Conservation (phyloP, 75 land plant genomes). For the Azolla pinnata region DNA sequence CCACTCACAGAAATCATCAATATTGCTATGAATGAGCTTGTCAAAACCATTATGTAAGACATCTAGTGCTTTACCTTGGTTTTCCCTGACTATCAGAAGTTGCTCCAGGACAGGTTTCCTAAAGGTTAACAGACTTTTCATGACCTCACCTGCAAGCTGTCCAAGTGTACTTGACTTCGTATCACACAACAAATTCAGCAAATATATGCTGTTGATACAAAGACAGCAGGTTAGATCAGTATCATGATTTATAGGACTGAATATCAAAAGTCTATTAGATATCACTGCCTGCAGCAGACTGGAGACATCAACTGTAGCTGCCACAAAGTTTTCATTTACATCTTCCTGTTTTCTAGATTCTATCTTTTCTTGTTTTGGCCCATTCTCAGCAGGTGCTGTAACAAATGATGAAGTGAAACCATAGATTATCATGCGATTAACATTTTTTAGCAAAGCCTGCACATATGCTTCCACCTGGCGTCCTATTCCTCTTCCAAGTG, state of each 20-base stretch:
- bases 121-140: constrained; percentile 66
- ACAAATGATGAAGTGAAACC: constrained; percentile 65
- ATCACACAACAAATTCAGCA: constrained; percentile 71
- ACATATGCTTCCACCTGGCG: constrained; percentile 78
- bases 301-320: constrained; percentile 41
- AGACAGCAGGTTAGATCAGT: constrained; percentile 72
- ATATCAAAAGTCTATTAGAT: constrained; percentile 67
- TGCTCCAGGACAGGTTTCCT: constrained; percentile 78
- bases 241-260: constrained; percentile 85
- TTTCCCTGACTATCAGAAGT: constrained; percentile 64
- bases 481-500: constrained; percentile 60
- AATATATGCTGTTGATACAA: constrained; percentile 59
- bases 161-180: constrained; percentile 38
- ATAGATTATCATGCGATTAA: constrained; percentile 85
- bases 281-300: constrained; percentile 68
- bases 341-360: constrained; percentile 20
- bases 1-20: constrained; percentile 59
- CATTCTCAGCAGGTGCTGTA: constrained; percentile 48
- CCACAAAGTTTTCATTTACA: constrained; percentile 13
- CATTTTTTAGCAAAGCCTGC: constrained; percentile 69
- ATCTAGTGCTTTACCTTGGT: constrained; percentile 58
- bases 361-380: constrained; percentile 20
- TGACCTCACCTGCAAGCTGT: constrained; percentile 51
- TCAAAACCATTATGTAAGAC: constrained; percentile 88
- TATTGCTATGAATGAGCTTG: constrained; percentile 49